Evolutionary conservation across 2,329 filamentous ascomycete genomes (phyloP).

Genomic region (Cephalotrichum gorgonifer): DNA sequence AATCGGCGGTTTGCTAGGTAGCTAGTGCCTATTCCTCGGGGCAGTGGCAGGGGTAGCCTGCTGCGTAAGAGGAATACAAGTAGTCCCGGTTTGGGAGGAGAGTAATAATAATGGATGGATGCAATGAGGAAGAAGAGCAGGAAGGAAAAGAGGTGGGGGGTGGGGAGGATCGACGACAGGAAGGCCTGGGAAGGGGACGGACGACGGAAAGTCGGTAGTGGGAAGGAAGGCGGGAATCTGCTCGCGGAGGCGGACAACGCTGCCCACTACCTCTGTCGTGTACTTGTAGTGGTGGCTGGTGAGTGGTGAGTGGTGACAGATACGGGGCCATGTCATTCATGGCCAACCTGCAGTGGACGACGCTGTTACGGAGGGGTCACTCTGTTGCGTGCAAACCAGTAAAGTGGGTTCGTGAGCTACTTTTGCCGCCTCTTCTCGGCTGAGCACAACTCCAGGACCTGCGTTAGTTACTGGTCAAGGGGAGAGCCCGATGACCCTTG

Average conservation of each 20-base stretch:
- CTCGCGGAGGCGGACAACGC: neutral
- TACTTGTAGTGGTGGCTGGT: too few species aligned
- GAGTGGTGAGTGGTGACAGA: neutral
- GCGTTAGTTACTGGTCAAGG: neutral
- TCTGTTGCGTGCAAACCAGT: too few species aligned
- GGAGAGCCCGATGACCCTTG: neutral
- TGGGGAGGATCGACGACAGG: neutral
- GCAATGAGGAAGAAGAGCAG: neutral
- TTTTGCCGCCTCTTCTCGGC: neutral
- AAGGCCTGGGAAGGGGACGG: neutral
- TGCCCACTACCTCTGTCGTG: constrained; percentile 2
- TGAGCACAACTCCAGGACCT: neutral
- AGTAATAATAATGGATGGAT: neutral
- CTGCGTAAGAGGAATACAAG: too few species aligned
- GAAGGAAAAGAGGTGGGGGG: neutral
- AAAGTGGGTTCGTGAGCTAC: neutral
- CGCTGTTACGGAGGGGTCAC: too few species aligned
- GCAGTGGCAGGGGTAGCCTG: neutral
- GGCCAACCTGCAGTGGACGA: too few species aligned
- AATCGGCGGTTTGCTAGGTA: neutral
- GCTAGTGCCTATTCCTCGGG: too few species aligned
- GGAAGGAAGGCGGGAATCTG: neutral
- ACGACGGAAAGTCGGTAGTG: neutral
- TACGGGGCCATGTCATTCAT: too few species aligned
- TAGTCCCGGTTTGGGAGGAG: neutral